Conservation (phyloP, 345 rosid species). For the Eucalyptus viminalis region DNA sequence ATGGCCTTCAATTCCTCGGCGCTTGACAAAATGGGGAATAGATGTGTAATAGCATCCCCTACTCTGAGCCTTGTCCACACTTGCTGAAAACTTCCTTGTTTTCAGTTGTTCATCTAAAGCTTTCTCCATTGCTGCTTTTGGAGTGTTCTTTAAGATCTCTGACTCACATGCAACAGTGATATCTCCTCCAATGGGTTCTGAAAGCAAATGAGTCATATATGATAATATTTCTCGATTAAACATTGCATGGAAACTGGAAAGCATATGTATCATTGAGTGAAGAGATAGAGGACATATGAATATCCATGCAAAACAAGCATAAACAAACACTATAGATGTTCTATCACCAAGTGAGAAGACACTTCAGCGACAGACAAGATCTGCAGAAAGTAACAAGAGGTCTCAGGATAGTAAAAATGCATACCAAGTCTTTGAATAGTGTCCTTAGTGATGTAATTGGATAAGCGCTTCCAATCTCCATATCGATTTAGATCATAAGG, state of each 20-base stretch:
- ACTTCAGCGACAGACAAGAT: background rate
- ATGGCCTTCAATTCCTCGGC: slow-evolving; percentile 45
- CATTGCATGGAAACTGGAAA: background rate
- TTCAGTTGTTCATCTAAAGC: slow-evolving; percentile 63
- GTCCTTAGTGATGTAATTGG: slow-evolving; percentile 47
- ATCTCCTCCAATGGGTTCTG: slow-evolving; percentile 95
- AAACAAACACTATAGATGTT: background rate
- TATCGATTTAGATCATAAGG: slow-evolving; percentile 58
- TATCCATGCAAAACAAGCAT: background rate
- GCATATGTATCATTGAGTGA: background rate
- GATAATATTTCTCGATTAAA: background rate
- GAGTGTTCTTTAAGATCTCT: slow-evolving; percentile 20
- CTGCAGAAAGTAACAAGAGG: background rate
- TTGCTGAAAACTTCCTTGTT: slow-evolving; percentile 32
- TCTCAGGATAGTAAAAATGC: background rate
- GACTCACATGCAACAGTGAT: slow-evolving; percentile 61
- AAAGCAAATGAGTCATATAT: background rate
- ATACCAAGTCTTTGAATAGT: slow-evolving; percentile 58
- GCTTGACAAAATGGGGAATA: slow-evolving; percentile 62
- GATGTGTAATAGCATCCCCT: slow-evolving; percentile 70
- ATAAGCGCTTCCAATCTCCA: slow-evolving; percentile 67
- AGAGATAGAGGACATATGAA: background rate
- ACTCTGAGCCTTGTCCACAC: slow-evolving; percentile 21
- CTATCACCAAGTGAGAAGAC: background rate
- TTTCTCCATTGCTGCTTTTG: slow-evolving; percentile 51